Evolutionary conservation across 345 rosid species (phyloP).

Genomic region (Lumnitzera racemosa): DNA sequence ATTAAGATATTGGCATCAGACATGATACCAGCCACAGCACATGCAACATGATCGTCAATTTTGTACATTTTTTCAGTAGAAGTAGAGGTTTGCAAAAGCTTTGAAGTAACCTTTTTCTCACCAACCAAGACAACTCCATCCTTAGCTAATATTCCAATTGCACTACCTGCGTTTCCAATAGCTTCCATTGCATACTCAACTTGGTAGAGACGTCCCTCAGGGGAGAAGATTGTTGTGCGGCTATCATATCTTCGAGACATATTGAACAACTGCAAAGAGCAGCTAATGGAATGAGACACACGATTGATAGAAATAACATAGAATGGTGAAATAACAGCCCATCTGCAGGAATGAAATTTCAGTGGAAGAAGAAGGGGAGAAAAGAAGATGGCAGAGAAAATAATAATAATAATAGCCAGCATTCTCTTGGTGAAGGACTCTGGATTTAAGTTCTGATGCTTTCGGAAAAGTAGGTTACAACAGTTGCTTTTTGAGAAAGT

Average conservation of each 20-base stretch:
- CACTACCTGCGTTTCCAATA: conserved; percentile 93
- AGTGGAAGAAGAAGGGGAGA: too few relatives aligned
- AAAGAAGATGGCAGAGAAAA: too few relatives aligned
- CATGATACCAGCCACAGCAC: conserved; percentile 98
- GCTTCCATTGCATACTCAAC: conserved; percentile 99
- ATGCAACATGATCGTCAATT: conserved; percentile 92
- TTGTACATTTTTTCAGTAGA: conserved; percentile 96
- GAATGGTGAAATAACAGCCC: too few relatives aligned
- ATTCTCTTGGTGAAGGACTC: too few relatives aligned
- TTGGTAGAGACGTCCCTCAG: conserved; percentile 98
- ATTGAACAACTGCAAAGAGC: background rate
- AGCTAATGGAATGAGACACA: too few relatives aligned
- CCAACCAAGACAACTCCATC: conserved; percentile 92
- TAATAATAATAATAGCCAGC: too few relatives aligned
- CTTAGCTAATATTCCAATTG: conserved; percentile 79
- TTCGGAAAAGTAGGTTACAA: too few relatives aligned
- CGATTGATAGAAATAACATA: too few relatives aligned
- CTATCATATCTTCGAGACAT: conserved; percentile 99
- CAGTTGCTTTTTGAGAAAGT: too few relatives aligned
- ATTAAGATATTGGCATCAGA: conserved; percentile 96
- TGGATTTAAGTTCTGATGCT: too few relatives aligned
- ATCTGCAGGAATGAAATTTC: too few relatives aligned
- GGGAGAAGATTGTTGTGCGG: conserved; percentile 97
- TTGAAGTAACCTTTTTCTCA: conserved; percentile 97
- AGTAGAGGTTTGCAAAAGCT: conserved; percentile 86